phyloP scores from a whole-genome alignment of 1,139 yeast species.

The Saccharomyces hybrid region DNA sequence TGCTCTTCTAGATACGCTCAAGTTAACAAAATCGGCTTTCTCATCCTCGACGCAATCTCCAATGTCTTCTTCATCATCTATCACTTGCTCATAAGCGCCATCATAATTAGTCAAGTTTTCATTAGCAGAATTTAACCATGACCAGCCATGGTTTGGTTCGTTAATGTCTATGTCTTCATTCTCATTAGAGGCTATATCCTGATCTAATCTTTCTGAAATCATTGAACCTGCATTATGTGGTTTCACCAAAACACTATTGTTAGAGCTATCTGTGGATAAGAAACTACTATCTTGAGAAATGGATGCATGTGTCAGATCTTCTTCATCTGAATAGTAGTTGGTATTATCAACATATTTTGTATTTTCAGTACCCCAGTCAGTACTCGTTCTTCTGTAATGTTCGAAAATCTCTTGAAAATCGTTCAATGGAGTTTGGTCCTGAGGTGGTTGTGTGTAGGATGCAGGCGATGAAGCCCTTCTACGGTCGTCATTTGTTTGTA shows the following conservation, averaged over 20 bases:
- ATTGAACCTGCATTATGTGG: constrained; percentile 1
- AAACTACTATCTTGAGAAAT: constrained; percentile 5
- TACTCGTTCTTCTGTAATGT: constrained; percentile 22
- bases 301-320: constrained; percentile 1
- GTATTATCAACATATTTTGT: constrained; percentile 5
- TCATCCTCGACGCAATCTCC: neutral
- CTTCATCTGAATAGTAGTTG: constrained; percentile 2
- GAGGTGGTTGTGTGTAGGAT: neutral
- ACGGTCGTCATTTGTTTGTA: neutral
- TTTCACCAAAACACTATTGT: constrained; percentile 2
- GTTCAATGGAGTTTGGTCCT: constrained; percentile 11
- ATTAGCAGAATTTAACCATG: constrained; percentile 8
- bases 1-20: constrained; percentile 6
- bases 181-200: neutral
- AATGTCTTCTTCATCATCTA: neutral
- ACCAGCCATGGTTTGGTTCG: constrained; percentile 6
- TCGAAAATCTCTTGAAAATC: constrained; percentile 26
- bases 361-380: constrained; percentile 15
- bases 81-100: neutral
- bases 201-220: constrained; percentile 4
- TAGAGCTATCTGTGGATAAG: constrained; percentile 4
- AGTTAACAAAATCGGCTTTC: constrained; percentile 11
- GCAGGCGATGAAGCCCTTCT: constrained; percentile 1
- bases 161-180: neutral
- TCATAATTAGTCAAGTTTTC: neutral